Conservation (phyloP, 768 basidiomycete species). For the Leccinum variicolor region DNA sequence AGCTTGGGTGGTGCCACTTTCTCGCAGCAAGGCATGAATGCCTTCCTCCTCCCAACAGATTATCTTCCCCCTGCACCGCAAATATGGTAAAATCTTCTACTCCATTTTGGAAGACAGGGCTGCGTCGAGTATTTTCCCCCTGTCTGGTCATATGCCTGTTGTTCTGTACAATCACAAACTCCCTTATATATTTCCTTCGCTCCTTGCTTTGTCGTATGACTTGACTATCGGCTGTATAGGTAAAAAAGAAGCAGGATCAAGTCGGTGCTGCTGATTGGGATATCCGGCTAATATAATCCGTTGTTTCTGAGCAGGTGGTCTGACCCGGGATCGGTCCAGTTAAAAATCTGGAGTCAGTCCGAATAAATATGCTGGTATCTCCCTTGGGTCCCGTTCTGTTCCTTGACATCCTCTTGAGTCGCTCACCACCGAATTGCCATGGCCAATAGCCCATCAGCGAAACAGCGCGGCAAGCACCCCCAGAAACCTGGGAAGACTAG, state of each 20-base stretch:
- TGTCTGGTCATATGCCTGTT: slow-evolving; percentile 18
- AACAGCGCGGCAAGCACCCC: slow-evolving; percentile 3
- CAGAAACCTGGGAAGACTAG: background rate
- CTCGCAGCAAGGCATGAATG: slow-evolving; percentile 80
- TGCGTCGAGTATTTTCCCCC: slow-evolving; percentile 16
- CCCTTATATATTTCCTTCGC: slow-evolving; percentile 14
- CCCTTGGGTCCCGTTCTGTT: background rate
- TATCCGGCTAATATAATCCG: background rate
- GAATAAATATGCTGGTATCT: background rate
- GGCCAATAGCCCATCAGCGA: slow-evolving; percentile 7
- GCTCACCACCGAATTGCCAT: slow-evolving; percentile 2
- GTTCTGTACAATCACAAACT: slow-evolving; percentile 23
- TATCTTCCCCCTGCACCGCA: slow-evolving; percentile 69
- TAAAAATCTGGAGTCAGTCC: slow-evolving; percentile 11
- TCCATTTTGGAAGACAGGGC: slow-evolving; percentile 1
- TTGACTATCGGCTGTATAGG: background rate
- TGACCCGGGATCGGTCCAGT: slow-evolving; percentile 9
- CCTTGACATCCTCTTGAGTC: background rate
- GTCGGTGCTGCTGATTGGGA: background rate
- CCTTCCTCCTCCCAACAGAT: slow-evolving; percentile 74
- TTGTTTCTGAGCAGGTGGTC: slow-evolving; percentile 2
- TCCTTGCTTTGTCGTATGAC: slow-evolving; percentile 9
- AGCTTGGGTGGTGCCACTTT: slow-evolving; percentile 73
- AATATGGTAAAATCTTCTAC: slow-evolving; percentile 56
- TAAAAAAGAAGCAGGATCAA: slow-evolving; percentile 3